Evolutionary conservation across 1,139 yeast genomes (phyloP).

Genomic region (Lodderomyces theae): DNA sequence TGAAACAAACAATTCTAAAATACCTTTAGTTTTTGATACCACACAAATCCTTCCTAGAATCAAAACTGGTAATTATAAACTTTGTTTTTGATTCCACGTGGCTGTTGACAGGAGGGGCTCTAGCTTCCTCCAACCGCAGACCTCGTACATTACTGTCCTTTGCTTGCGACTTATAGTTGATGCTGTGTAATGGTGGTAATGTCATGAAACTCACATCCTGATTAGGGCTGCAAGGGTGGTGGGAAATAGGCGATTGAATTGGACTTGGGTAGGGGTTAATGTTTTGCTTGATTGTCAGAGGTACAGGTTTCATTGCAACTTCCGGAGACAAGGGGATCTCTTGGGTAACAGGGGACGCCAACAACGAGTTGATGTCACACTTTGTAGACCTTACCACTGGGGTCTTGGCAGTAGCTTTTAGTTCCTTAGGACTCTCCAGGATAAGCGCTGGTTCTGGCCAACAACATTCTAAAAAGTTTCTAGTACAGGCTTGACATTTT

Average conservation of each 20-base stretch:
- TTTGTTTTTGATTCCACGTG: conserved; percentile 12
- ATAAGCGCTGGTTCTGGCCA: conserved; percentile 32
- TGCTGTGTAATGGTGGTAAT: conserved; percentile 18
- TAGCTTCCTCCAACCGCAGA: conserved; percentile 5
- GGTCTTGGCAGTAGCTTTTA: neutral
- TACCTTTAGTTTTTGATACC: conserved; percentile 19
- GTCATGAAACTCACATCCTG: conserved; percentile 18
- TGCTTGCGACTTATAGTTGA: conserved; percentile 14
- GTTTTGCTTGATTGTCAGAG: conserved; percentile 3
- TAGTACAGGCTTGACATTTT: conserved; percentile 47
- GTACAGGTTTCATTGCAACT: conserved; percentile 1
- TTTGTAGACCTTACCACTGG: conserved; percentile 13
- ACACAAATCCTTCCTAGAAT: conserved; percentile 26
- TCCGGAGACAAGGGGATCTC: conserved; percentile 3
- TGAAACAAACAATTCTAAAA: no score
- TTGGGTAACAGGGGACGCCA: conserved; percentile 10
- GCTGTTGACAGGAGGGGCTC: neutral
- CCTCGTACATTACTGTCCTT: conserved; percentile 17
- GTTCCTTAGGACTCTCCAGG: neutral
- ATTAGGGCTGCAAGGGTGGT: conserved; percentile 7
- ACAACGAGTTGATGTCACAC: conserved; percentile 15
- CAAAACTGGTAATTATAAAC: conserved; percentile 28
- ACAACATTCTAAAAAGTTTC: conserved; percentile 47
- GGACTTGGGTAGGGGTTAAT: conserved; percentile 22
- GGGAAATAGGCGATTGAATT: conserved; percentile 20